A percentile compares a stretch with the other conserved stretches of the same genome.
Evolutionary conservation across 192 early-diverging fungal genomes (phyloP).

Genomic region (Coemansia sp.): DNA sequence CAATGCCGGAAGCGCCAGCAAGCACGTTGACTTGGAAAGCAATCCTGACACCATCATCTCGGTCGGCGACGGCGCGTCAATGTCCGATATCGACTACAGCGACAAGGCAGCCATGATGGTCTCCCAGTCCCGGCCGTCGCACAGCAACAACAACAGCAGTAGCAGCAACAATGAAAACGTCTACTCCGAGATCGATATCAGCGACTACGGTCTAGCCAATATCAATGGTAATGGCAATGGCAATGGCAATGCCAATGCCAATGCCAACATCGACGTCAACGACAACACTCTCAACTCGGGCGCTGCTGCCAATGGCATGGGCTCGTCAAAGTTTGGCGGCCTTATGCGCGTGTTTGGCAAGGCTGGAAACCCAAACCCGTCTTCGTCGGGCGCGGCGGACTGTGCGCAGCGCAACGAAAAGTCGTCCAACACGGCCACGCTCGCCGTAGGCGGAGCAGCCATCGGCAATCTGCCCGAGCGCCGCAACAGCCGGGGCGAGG

Average conservation of each 20-base stretch:
- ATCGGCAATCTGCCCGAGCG: conserved; percentile 50
- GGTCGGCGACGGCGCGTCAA: conserved; percentile 10
- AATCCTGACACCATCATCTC: conserved; percentile 49
- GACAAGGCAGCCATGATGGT: conserved; percentile 29
- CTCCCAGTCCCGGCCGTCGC: conserved; percentile 2
- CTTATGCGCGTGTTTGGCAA: conserved; percentile 8
- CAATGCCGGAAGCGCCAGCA: conserved; percentile 11
- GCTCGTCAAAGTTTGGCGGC: conserved; percentile 4
- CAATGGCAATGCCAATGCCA: conserved; percentile 1
- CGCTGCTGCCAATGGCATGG: not conserved
- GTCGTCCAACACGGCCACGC: conserved; percentile 38
- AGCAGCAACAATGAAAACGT: conserved; percentile 1
- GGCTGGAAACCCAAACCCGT: not conserved
- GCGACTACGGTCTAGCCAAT: not conserved
- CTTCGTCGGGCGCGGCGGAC: not conserved
- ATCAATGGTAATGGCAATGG: not conserved
- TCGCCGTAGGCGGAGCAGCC: conserved; percentile 42
- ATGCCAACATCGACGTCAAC: not conserved
- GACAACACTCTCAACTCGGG: not conserved
- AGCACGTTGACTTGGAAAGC: conserved; percentile 41
- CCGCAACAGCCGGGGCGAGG: conserved; percentile 51
- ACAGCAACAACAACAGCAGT: conserved; percentile 7
- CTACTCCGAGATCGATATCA: not conserved
- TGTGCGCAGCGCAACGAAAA: conserved; percentile 1
- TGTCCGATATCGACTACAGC: conserved; percentile 31